phyloP scores from a whole-genome alignment of 2,329 filamentous ascomycete genomes.

The Blastomyces gilchristii region DNA sequence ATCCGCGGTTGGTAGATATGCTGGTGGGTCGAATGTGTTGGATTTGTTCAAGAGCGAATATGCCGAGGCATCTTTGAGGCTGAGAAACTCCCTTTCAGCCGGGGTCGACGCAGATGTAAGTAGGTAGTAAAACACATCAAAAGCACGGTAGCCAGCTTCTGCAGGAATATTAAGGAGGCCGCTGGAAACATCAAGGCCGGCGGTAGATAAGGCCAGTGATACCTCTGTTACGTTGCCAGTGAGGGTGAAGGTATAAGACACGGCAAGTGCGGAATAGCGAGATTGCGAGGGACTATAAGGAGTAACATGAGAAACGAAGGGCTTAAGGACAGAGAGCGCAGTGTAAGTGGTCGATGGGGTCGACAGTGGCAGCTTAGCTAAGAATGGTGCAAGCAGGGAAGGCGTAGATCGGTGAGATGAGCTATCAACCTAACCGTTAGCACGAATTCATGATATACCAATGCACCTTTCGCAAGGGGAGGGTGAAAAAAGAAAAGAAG shows the following conservation, averaged over 20 bases:
- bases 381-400: conserved; percentile 70
- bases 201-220: conserved; percentile 67
- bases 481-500: too few relatives aligned
- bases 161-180: conserved; percentile 72
- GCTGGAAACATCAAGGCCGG: conserved; percentile 72
- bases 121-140: conserved; percentile 96
- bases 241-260: conserved; percentile 72
- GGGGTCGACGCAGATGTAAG: conserved; percentile 82
- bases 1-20: conserved; percentile 83
- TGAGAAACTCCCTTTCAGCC: conserved; percentile 78
- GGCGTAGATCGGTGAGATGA: conserved; percentile 83
- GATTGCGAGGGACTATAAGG: conserved; percentile 79
- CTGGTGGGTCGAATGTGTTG: conserved; percentile 73
- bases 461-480: neutral
- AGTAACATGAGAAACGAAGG: conserved; percentile 79
- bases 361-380: conserved; percentile 67
- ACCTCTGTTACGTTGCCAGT: conserved; percentile 67
- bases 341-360: conserved; percentile 67
- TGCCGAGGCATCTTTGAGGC: conserved; percentile 62
- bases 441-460: neutral
- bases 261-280: conserved; percentile 68
- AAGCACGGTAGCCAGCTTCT: conserved; percentile 75
- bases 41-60: conserved; percentile 75
- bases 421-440: conserved; percentile 40
- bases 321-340: conserved; percentile 68